phyloP scores from a whole-genome alignment of 441 rosid genomes.

The Corymbia calophylla region DNA sequence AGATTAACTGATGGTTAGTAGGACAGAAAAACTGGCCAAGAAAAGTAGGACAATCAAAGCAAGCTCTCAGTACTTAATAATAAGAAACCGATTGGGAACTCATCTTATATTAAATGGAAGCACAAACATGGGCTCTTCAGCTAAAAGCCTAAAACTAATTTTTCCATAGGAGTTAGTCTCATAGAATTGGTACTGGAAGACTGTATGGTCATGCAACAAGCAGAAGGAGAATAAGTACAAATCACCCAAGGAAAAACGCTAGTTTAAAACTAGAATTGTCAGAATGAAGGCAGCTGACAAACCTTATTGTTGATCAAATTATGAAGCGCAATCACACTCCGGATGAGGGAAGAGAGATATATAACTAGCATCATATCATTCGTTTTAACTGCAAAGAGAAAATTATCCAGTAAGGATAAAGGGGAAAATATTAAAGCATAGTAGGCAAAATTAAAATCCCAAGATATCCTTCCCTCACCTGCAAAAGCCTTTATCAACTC shows the following conservation, averaged over 20 bases:
- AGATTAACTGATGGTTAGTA: neutral
- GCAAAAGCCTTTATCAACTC: conserved; percentile 81
- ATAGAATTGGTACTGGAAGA: neutral
- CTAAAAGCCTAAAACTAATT: neutral
- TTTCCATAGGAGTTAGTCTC: neutral
- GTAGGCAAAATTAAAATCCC: neutral
- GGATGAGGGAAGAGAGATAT: conserved; percentile 53
- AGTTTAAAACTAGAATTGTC: neutral
- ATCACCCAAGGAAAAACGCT: neutral
- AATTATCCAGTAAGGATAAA: neutral
- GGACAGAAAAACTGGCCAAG: neutral
- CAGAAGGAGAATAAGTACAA: neutral
- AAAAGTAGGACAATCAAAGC: neutral
- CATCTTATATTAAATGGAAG: neutral
- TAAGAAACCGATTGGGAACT: neutral
- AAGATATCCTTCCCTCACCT: conserved; percentile 23
- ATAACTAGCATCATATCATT: conserved; percentile 66
- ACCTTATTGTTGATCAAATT: conserved; percentile 67
- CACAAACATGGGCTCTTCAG: neutral
- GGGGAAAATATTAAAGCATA: neutral
- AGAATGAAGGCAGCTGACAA: neutral
- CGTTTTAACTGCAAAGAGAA: conserved; percentile 40
- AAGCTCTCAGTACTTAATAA: neutral
- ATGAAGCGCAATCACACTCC: conserved; percentile 58
- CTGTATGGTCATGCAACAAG: neutral